phyloP scores from a whole-genome alignment of 331 rosid species.

The Acacia pycnantha region DNA sequence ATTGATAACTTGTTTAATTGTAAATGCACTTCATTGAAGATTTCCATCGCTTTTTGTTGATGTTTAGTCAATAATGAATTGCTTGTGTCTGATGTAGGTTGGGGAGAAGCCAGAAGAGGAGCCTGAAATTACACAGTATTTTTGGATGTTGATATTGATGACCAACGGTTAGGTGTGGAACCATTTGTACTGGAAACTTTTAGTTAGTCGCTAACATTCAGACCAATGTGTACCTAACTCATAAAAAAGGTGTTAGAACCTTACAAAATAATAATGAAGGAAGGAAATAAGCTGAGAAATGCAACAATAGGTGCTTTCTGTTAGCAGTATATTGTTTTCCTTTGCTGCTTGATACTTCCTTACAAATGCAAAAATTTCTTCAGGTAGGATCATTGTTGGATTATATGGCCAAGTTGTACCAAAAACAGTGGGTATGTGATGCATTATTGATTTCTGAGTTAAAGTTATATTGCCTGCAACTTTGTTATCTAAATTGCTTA shows the following conservation, averaged over 20 bases:
- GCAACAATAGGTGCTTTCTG: conserved; percentile 11
- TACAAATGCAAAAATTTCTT: conserved; percentile 23
- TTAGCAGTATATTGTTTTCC: neutral
- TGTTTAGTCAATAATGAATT: conserved; percentile 9
- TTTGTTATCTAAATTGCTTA: neutral
- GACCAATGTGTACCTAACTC: neutral
- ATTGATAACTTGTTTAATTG: neutral
- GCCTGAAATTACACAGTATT: conserved; percentile 78
- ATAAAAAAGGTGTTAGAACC: neutral
- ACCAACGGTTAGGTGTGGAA: conserved; percentile 62
- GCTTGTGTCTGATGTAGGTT: conserved; percentile 34
- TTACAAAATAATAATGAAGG: neutral
- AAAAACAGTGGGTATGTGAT: conserved; percentile 72
- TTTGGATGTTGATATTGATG: conserved; percentile 74
- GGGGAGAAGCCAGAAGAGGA: conserved; percentile 58
- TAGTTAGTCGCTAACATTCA: neutral
- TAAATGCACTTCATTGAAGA: neutral
- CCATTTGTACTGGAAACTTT: neutral
- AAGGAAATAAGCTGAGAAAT: neutral
- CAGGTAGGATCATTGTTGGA: conserved; percentile 83
- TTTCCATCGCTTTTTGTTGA: neutral
- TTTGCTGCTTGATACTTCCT: neutral
- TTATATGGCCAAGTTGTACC: conserved; percentile 80
- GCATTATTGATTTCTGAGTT: neutral
- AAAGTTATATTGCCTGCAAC: conserved; percentile 1